Conservation (phyloP, 2,329 filamentous ascomycete genomes). For the Neurospora sp. region DNA sequence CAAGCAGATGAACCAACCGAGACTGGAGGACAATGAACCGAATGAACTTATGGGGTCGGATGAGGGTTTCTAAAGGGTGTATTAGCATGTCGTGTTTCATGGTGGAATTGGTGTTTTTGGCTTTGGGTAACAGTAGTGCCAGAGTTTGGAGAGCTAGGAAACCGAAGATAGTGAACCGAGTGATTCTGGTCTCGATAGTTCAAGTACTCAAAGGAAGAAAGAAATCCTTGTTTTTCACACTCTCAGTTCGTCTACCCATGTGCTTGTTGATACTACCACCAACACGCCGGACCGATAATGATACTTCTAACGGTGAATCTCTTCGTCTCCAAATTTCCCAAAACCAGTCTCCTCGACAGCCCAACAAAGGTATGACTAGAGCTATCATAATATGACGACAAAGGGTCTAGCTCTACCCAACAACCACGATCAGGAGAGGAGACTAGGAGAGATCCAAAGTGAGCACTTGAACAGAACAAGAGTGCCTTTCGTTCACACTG, state of each 20-base stretch:
- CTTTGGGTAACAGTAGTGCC: neutral
- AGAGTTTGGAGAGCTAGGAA: neutral
- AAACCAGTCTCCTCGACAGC: neutral
- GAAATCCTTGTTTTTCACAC: neutral
- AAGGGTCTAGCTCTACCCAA: neutral
- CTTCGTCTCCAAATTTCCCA: neutral
- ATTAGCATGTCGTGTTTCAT: neutral
- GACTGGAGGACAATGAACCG: neutral
- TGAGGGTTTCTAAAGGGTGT: neutral
- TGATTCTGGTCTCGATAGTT: neutral
- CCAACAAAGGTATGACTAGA: neutral
- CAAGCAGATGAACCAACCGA: neutral
- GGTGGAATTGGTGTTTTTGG: neutral
- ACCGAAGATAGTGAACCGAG: neutral
- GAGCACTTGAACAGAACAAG: neutral
- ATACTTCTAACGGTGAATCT: neutral
- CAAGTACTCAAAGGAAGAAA: neutral
- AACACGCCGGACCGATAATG: neutral
- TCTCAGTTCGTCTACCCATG: neutral
- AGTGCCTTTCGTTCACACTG: neutral
- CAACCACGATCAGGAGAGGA: neutral
- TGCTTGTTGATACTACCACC: neutral
- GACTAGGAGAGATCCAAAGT: neutral
- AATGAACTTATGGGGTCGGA: neutral
- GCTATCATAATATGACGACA: neutral